Evolutionary conservation across 1,284 basidiomycete species (phyloP), one percentile per base, ranked within the genome.

Genomic region (Leccinum huronense): DNA sequence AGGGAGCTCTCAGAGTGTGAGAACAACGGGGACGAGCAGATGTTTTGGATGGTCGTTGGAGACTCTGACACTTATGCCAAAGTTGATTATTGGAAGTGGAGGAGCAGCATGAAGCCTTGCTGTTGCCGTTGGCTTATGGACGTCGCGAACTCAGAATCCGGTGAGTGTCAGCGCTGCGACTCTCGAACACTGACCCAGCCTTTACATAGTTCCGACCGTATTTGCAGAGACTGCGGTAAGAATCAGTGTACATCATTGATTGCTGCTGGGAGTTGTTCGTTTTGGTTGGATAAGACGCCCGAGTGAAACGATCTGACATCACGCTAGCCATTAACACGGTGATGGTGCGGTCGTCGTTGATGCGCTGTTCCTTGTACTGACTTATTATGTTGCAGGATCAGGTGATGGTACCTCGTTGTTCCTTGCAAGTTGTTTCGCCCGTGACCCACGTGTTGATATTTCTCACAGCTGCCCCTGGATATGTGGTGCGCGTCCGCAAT

Each of bases 1-100:
- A 75, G 84, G 8, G 86, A 89, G 65, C 80, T 91, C 7, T 68
- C 73, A 2, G 89, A 93, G 71, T 84, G 84, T 19, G 82, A 84
- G 67, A 82, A 82, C 60, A 81, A 83, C 33, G 76, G 77, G 45
- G 75, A 81, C 31, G 87, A 91, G 62, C 89, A 91, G 63, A 86
- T 92, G 83, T 92, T 93, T 71, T 91, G 91, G 89, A 87, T 90
- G 85, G 83, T 90, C 57, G 79, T 93, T 10, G 91, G 91, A 9
- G 84, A 90, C 27, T 55, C 71, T 33, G 85, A 86, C 0, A 81
- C 82, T 3, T 91, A 87, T 72, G 90, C 90, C 4, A 85, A 83
- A 57, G 91, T 91, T 1, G 85, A 91, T 69, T 88, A 93, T 73
- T 93, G 91, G 91, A 83, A 76, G 68, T 93, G 88, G 87, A 81